phyloP scores from a whole-genome alignment of 768 basidiomycete genomes.

The Kwoniella bestiolae region DNA sequence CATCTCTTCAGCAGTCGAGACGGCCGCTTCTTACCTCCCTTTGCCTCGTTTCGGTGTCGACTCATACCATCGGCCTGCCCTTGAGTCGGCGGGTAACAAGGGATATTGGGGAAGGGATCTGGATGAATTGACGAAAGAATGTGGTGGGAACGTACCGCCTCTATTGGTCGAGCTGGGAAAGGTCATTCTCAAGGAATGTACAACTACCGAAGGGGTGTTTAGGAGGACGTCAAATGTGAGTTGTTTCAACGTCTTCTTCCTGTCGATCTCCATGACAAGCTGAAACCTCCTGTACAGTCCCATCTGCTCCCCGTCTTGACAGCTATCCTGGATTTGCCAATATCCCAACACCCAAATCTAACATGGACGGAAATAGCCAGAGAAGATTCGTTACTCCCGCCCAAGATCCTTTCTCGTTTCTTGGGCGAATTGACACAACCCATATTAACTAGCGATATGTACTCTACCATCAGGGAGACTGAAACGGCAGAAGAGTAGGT shows the following conservation, averaged over 20 bases:
- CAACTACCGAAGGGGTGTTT: conserved; percentile 39
- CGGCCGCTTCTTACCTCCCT: conserved; percentile 26
- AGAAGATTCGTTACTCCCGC: conserved; percentile 40
- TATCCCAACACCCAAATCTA: conserved; percentile 31
- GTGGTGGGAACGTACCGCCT: conserved; percentile 16
- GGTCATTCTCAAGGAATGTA: conserved; percentile 36
- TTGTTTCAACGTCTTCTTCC: conserved; percentile 1
- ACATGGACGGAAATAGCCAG: conserved; percentile 42
- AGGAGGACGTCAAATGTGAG: conserved; percentile 41
- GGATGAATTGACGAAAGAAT: conserved; percentile 22
- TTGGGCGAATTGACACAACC: conserved; percentile 22
- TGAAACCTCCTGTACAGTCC: conserved; percentile 30
- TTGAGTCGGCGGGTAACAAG: background rate
- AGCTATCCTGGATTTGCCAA: conserved; percentile 32
- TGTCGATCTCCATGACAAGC: too few species aligned
- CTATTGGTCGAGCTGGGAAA: conserved; percentile 29
- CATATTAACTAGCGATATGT: conserved; percentile 22
- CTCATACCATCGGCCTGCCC: background rate
- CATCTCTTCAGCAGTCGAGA: conserved; percentile 16
- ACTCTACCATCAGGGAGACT: conserved; percentile 26
- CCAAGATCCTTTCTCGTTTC: conserved; percentile 35
- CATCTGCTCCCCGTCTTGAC: conserved; percentile 23
- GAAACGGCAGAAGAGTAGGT: conserved; percentile 29
- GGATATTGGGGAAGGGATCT: conserved; percentile 35
- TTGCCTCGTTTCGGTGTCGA: conserved; percentile 9